Conservation (phyloP, 768 basidiomycete genomes). For the Termitomyces titanicus region DNA sequence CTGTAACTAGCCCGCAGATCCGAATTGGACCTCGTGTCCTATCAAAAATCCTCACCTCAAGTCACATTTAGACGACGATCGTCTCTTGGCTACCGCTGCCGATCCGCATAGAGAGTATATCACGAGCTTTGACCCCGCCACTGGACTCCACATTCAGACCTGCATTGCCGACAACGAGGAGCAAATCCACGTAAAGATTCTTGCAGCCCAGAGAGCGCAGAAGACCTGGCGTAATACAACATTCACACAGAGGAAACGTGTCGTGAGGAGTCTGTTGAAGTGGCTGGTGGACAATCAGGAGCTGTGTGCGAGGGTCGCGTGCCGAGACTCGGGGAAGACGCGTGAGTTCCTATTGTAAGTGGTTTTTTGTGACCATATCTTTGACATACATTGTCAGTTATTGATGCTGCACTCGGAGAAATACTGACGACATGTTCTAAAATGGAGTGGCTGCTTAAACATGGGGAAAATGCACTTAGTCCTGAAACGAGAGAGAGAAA, state of each 20-base stretch:
- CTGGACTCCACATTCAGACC: slow-evolving; percentile 77
- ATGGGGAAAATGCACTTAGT: slow-evolving; percentile 74
- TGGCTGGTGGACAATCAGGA: slow-evolving; percentile 95
- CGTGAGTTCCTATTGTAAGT: slow-evolving; percentile 40
- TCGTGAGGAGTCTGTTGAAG: slow-evolving; percentile 82
- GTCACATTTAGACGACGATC: slow-evolving; percentile 57
- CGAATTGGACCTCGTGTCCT: slow-evolving; percentile 49
- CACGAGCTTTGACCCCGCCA: slow-evolving; percentile 91
- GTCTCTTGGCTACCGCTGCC: slow-evolving; percentile 47
- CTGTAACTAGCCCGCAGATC: slow-evolving; percentile 48
- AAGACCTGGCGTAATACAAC: slow-evolving; percentile 68
- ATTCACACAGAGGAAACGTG: slow-evolving; percentile 76
- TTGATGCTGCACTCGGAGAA: slow-evolving; percentile 94
- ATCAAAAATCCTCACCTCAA: slow-evolving; percentile 59
- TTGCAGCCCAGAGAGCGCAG: slow-evolving; percentile 62
- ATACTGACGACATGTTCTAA: slow-evolving; percentile 94
- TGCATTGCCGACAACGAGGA: slow-evolving; percentile 67
- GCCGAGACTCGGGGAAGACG: slow-evolving; percentile 95
- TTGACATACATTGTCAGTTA: slow-evolving; percentile 44
- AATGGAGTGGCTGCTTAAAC: slow-evolving; percentile 84
- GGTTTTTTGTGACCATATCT: neutral
- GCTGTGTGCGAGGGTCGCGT: slow-evolving; percentile 79
- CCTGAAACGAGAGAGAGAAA: slow-evolving; percentile 71
- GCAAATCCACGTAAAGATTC: slow-evolving; percentile 75
- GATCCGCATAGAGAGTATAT: slow-evolving; percentile 61